A percentile compares a stretch with the other conserved stretches of the same genome.
These are phyloP conservation scores for Galerina sulciceps DNA, from an alignment of 768 basidiomycete species.

Conservation along the genomic window DNA sequence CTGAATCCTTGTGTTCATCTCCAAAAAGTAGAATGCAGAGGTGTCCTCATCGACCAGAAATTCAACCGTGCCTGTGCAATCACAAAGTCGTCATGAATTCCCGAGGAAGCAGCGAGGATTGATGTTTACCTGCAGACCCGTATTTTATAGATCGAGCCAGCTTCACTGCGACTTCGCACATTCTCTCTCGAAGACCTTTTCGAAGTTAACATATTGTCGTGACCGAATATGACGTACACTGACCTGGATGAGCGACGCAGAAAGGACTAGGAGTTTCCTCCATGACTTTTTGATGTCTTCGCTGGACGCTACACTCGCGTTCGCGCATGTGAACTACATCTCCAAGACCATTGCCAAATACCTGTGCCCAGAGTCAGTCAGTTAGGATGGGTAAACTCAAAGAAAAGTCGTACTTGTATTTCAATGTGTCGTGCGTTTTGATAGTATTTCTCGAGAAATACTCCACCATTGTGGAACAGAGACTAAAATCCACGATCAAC, in stretches of 20 bases:
- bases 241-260: constrained; percentile 47
- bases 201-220: neutral
- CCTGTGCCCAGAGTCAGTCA: constrained; percentile 34
- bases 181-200: constrained; percentile 45
- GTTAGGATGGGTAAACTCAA: neutral
- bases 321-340: constrained; percentile 68
- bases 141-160: constrained; percentile 56
- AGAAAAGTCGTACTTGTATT: constrained; percentile 49
- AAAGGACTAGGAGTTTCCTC: constrained; percentile 74
- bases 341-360: constrained; percentile 68
- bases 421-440: constrained; percentile 64
- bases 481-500: constrained; percentile 27
- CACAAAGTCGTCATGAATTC: neutral
- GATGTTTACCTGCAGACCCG: constrained; percentile 54
- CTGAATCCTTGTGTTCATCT: constrained; percentile 74
- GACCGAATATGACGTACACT: constrained; percentile 1
- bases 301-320: constrained; percentile 71
- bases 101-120: neutral
- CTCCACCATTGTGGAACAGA: constrained; percentile 51
- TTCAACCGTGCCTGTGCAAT: constrained; percentile 62
- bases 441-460: constrained; percentile 68
- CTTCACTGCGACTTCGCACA: constrained; percentile 58
- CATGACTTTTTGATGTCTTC: constrained; percentile 74
- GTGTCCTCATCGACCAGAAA: constrained; percentile 62
- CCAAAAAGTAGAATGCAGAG: constrained; percentile 65